Evolutionary conservation across 306 rosid genomes (phyloP), one percentile per base, ranked within the genome.

Genomic region (Cucumis hystrix): DNA sequence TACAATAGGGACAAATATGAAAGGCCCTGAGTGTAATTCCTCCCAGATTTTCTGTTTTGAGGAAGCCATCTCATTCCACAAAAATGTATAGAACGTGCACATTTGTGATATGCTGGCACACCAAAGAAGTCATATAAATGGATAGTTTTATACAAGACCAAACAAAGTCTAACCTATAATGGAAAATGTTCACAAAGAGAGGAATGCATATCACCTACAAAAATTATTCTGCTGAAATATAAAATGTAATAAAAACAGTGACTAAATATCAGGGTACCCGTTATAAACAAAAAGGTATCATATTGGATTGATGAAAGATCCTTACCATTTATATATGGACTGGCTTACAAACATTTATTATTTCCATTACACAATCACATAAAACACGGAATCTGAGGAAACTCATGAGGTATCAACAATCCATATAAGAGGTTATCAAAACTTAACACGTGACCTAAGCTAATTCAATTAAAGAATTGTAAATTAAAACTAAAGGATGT

Each of bases 41-140:
- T 87, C 90, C 64, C 82, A 63, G 49, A 83, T 83, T 80, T 84
- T 84, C 83, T 86, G 83, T 84, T 82, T 89, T 79, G 95, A 87
- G 75, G 86, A 23, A 75, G 88, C 85, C 89, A 86, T 85, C 87
- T 92, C 95, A 82, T 83, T 90, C 96, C 97, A 90, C 78, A 94
- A 72, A 83, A 88, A 89, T 5, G 91, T 52, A 83, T 92, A 94
- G 23, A 94, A 84, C 72, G 83, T 87, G 84, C 92, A 87, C 97
- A 94, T 92, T 83, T 94, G 97, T 20, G 83, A 76, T 63, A 89
- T 77, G 83, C 98, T 94, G 88, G 60, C 20, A 80, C 66, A 84
- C 28, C 74, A 49, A 84, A 40, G 69, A 55, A 72, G 41, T 70
- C 11, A 43, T 28, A 54, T 75, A 75, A 54, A 61, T 49, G 77